Evolutionary conservation across 164 flowering plant species (phyloP).

Genomic region (Sedum album): DNA sequence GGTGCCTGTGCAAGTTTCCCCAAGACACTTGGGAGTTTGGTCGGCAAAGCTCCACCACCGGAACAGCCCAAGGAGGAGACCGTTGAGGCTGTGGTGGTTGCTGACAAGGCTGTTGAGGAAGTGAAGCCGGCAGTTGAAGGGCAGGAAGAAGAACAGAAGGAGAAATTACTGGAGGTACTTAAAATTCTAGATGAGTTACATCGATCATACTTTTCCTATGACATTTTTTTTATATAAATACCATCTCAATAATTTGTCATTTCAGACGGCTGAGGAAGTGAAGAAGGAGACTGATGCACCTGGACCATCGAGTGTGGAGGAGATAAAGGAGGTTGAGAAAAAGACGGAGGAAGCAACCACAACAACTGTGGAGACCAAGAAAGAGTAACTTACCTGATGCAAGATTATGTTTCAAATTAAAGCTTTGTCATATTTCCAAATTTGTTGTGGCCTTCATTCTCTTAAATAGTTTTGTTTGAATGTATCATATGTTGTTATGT

Average conservation of each 20-base stretch:
- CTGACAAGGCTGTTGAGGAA: not conserved
- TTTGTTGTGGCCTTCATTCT: not conserved
- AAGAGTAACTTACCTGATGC: not conserved
- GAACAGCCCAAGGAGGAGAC: not conserved
- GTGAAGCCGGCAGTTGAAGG: not conserved
- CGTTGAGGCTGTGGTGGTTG: not conserved
- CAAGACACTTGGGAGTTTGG: not conserved
- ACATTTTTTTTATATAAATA: not conserved
- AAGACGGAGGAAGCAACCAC: not conserved
- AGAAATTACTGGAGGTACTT: not conserved
- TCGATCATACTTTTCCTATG: not conserved
- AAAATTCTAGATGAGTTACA: not conserved
- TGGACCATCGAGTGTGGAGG: not conserved
- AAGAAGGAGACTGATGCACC: not conserved
- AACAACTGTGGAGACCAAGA: not conserved
- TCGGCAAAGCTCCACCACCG: not conserved
- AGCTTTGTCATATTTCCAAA: not conserved
- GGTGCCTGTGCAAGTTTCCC: constrained; percentile 8
- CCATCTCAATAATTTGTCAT: not conserved
- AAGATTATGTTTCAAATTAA: not conserved
- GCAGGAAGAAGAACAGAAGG: not conserved
- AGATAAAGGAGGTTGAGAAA: too few relatives aligned
- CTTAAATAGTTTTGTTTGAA: too few relatives aligned
- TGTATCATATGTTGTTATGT: too few relatives aligned
- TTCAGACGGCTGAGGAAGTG: not conserved